Evolutionary conservation across 2,329 filamentous ascomycete species (phyloP).

Genomic region (Fusarium bulbicola): DNA sequence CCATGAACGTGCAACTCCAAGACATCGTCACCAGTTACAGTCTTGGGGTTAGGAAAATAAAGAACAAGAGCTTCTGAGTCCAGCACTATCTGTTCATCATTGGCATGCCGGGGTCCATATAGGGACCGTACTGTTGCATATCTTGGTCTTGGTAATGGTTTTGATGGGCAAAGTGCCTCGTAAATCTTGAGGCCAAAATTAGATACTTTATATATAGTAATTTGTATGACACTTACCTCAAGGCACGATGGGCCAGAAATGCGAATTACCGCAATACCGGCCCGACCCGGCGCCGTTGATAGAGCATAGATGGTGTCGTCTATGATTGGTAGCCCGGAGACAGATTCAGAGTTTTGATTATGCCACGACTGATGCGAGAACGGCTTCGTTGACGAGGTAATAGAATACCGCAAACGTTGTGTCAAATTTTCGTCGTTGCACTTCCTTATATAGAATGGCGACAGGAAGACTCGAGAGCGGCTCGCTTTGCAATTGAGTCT

Average conservation of each 20-base stretch:
- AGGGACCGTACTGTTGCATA: conserved; percentile 79
- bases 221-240: conserved; percentile 58
- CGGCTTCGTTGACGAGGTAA: neutral
- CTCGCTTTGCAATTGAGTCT: conserved; percentile 26
- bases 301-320: conserved; percentile 87
- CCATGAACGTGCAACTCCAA: conserved; percentile 96
- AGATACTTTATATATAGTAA: neutral
- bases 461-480: conserved; percentile 1
- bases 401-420: neutral
- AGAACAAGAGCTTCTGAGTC: conserved; percentile 85
- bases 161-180: conserved; percentile 58
- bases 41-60: conserved; percentile 82
- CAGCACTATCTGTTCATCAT: conserved; percentile 61
- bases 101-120: conserved; percentile 57
- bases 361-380: conserved; percentile 23
- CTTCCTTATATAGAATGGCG: neutral
- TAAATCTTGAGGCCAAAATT: conserved; percentile 55
- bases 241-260: conserved; percentile 82
- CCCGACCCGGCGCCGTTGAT: conserved; percentile 84
- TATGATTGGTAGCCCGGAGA: conserved; percentile 30
- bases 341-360: neutral
- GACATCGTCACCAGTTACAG: conserved; percentile 91
- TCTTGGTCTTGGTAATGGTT: conserved; percentile 56
- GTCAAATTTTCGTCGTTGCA: neutral
- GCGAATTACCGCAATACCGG: conserved; percentile 90